These are phyloP conservation scores for Aspergillus amoenus DNA, from an alignment of 2,329 filamentous ascomycete species.

Conservation along the genomic window DNA sequence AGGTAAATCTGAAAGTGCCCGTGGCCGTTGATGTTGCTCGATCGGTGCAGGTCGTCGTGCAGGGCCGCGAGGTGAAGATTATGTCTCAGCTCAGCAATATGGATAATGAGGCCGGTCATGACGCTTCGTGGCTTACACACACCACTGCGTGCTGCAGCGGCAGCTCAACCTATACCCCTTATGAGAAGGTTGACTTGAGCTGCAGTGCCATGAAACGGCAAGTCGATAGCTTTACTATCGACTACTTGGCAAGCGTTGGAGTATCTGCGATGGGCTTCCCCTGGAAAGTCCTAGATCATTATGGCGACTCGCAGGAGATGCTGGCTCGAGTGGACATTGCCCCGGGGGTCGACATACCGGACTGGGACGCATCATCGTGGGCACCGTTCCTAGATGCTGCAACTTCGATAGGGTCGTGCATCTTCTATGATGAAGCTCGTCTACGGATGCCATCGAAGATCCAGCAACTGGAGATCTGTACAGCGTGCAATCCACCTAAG, in stretches of 20 bases:
- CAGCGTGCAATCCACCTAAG: slow-evolving; percentile 28
- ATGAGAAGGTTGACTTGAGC: background rate
- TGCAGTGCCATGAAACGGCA: slow-evolving; percentile 26
- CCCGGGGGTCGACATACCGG: background rate
- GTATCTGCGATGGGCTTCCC: slow-evolving; percentile 45
- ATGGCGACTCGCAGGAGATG: slow-evolving; percentile 41
- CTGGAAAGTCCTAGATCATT: slow-evolving; percentile 43
- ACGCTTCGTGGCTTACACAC: slow-evolving; percentile 17
- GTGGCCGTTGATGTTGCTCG: slow-evolving; percentile 36
- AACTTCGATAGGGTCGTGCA: slow-evolving; percentile 43
- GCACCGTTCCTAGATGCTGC: slow-evolving; percentile 45
- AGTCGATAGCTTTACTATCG: slow-evolving; percentile 35
- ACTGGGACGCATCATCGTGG: slow-evolving; percentile 36
- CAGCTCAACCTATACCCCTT: background rate
- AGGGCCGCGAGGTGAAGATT: slow-evolving; percentile 32
- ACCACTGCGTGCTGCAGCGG: slow-evolving; percentile 9
- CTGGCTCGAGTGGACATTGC: slow-evolving; percentile 38
- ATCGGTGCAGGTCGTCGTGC: slow-evolving; percentile 38
- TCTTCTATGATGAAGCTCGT: slow-evolving; percentile 37
- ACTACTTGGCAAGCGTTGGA: slow-evolving; percentile 42
- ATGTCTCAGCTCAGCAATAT: slow-evolving; percentile 30
- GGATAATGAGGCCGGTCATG: background rate
- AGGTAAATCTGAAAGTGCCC: slow-evolving; percentile 35
- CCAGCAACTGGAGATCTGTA: slow-evolving; percentile 27
- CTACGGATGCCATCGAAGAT: slow-evolving; percentile 40